Evolutionary conservation across 495 filamentous ascomycete genomes (phyloP).

Genomic region (Penicillium waksmanii): DNA sequence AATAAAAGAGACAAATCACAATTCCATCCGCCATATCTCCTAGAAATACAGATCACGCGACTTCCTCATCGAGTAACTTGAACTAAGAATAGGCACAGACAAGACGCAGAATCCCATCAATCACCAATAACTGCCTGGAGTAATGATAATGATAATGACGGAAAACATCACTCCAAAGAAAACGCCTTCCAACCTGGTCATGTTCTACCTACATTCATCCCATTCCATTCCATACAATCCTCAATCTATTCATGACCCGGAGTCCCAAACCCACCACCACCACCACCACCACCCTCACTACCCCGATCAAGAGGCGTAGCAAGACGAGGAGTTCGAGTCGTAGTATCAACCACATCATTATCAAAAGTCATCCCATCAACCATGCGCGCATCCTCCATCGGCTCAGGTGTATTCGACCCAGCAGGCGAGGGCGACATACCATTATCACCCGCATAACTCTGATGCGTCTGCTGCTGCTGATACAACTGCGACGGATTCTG

Average conservation of each 20-base stretch:
- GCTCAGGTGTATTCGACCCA: slow-evolving; percentile 45
- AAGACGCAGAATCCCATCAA: neutral
- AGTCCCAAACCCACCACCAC: slow-evolving; percentile 18
- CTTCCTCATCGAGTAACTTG: no score
- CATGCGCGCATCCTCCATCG: slow-evolving; percentile 51
- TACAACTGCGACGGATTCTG: neutral
- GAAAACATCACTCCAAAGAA: neutral
- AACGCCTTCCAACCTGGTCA: slow-evolving; percentile 16
- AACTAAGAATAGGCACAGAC: no score
- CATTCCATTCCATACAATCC: neutral
- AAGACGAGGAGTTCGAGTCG: slow-evolving; percentile 46
- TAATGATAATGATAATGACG: neutral
- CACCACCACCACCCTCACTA: neutral
- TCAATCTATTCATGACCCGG: slow-evolving; percentile 22
- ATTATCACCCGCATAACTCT: neutral
- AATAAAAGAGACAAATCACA: neutral
- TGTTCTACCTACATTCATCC: slow-evolving; percentile 4
- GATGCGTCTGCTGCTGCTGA: neutral
- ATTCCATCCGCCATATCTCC: no score
- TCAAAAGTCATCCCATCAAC: slow-evolving; percentile 62
- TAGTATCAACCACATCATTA: slow-evolving; percentile 56
- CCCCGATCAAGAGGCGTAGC: slow-evolving; percentile 30
- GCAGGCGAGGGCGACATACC: slow-evolving; percentile 39
- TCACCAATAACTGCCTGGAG: neutral
- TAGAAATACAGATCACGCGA: no score